Base-by-base conservation (phyloP, 805 yeast genomes). In the Maudiozyma turicensis region DNA sequence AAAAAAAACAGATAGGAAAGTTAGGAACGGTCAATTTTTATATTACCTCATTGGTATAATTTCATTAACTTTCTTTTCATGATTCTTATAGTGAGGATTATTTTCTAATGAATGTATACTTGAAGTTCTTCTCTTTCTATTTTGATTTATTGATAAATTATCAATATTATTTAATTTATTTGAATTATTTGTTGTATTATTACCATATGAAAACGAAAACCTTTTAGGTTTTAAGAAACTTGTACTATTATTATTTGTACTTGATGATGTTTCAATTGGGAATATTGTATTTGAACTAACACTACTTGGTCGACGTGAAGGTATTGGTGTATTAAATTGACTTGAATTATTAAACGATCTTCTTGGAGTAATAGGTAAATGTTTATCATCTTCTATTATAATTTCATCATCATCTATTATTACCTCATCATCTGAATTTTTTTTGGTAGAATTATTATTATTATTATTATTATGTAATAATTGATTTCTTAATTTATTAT, bases 41-140 rank as follows among this genome's bases (percentile, higher is more conserved):
- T 35, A 7, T 28, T 40, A 40, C 34, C 44, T 30, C 37, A 13
- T 8, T 14, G 44, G 44, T 31, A 42, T 8, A 3, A 42, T 42
- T 64, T 95, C 84, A 77, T 88, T 89, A 68, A 96, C 96, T 31
- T 43, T 47, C 20, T 43, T 47, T 11, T 47, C 42, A 38, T 41
- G 45, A 20, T 42, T 42, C 15, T 42, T 42, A 20, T 30, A 42
- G 15, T 42, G 44, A n/a, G 26, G 35, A 30, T 42, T 43, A 14
- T 43, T 42, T 6, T 35, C 39, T 32, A 47, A 32, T 3, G 50
- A 35, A 26, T 29, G 20, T 10, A 38, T 43, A 38, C 50, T 50
- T 26, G 53, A 50, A 20, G 50, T 45, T 32, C 53, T 43, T 46
- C 53, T 50, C 40, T 46, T 47, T 35, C 50, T 45, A 8, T 14